phyloP scores from a whole-genome alignment of 495 filamentous ascomycete species.

The Zalerion maritima region DNA sequence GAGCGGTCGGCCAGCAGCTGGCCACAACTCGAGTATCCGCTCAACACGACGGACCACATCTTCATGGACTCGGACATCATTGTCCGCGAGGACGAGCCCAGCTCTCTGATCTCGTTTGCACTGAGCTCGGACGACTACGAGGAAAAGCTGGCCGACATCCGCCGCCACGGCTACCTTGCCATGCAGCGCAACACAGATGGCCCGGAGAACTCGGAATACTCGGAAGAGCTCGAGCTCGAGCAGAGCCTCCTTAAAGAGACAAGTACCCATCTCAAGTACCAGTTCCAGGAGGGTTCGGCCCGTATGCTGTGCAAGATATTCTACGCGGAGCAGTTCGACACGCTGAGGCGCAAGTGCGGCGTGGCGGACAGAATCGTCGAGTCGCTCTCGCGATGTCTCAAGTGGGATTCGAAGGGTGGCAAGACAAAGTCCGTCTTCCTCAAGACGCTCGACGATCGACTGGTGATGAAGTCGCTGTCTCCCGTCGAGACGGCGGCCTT shows the following conservation, averaged over 20 bases:
- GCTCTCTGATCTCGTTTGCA: conserved; percentile 87
- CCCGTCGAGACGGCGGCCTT: conserved; percentile 88
- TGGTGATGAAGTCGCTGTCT: conserved; percentile 81
- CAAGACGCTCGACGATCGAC: conserved; percentile 87
- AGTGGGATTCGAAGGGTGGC: conserved; percentile 97
- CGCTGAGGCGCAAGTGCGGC: conserved; percentile 80
- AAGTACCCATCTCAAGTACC: conserved; percentile 85
- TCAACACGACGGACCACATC: conserved; percentile 78
- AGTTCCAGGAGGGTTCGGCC: conserved; percentile 79
- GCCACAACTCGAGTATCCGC: conserved; percentile 85
- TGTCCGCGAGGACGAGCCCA: conserved; percentile 92
- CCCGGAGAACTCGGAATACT: conserved; percentile 12
- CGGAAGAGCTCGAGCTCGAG: conserved; percentile 47
- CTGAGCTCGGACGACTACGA: conserved; percentile 75
- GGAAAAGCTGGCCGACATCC: conserved; percentile 58
- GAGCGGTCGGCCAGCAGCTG: conserved; percentile 93
- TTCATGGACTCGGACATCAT: conserved; percentile 98
- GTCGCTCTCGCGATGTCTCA: conserved; percentile 82
- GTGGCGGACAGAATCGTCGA: conserved; percentile 89
- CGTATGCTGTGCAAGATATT: conserved; percentile 97
- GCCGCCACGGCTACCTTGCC: conserved; percentile 33
- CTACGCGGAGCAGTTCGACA: conserved; percentile 95
- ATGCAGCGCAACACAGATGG: conserved; percentile 14
- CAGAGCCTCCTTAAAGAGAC: conserved; percentile 64
- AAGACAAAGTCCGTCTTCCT: conserved; percentile 98